Evolutionary conservation across 495 filamentous ascomycete species (phyloP), one percentile per base, ranked within the genome.

Genomic region (Trypethelium eluteriae): DNA sequence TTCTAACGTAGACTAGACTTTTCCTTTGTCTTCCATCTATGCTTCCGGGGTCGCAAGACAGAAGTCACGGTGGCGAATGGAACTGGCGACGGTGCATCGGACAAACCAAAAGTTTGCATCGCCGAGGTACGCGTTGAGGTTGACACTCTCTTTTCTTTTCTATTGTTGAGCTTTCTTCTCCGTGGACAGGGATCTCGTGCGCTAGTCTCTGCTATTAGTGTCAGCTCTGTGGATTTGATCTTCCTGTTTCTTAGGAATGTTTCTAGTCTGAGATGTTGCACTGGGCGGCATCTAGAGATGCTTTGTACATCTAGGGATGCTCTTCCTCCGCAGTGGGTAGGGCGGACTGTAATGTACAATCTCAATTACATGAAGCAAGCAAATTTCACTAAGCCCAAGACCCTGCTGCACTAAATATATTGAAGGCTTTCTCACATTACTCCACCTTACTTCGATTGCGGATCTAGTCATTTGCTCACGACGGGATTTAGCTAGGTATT

Each of bases 1-100:
- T 36, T 59, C 25, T 59, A 59, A 59, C 53, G 53, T 59, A 59
- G 53, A 59, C 53, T 59, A 59, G 53, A 59, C 53, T 59, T 35
- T 35, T 59, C 49, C 18, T 36, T 59, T 59, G n/a, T 36, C 25
- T 59, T 14, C 14, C 53, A 35, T 36, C 49, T 36, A n/a, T 6
- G 5, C n/a, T 59, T 7, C 16, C 14, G 7, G 32, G 36, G 53
- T 59, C 53, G 53, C 53, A 59, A 59, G 53, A 36, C 53, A 7
- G 10, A 4, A 35, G 2, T 18, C 18, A 36, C 25, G 5, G 11
- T 36, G 53, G 53, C 14, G 53, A 32, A n/a, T 11, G 18, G 18
- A 10, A 25, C 49, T 25, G 36, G 14, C 7, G 32, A 36, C 53
- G 53, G 36, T 10, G 32, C 53, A 35, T 7, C 32, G 18, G 7